Conservation (phyloP, 2,329 filamentous ascomycete genomes). For the Colletotrichum lupini region DNA sequence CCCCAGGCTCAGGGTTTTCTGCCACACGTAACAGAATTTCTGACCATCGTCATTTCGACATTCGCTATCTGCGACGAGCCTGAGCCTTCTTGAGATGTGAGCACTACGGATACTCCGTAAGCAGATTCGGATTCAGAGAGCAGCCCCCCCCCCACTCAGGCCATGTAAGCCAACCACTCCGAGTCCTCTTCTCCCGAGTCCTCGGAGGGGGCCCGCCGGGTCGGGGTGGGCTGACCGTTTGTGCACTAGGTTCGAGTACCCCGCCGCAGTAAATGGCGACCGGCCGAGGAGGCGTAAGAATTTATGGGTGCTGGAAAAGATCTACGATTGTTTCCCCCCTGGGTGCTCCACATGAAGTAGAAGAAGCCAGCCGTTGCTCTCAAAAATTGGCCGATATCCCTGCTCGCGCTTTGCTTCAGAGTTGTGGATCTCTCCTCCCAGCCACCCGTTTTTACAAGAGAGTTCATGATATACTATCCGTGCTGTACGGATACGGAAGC, state of each 20-base stretch:
- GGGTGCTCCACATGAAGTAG: background rate
- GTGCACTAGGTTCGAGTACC: background rate
- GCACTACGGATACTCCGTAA: no score
- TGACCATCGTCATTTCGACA: constrained; percentile 17
- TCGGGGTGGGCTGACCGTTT: background rate
- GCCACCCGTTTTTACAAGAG: background rate
- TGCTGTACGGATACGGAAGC: no score
- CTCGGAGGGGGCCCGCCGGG: background rate
- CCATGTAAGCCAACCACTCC: no score
- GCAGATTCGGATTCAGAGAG: background rate
- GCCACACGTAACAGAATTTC: constrained; percentile 7
- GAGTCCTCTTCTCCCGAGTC: no score
- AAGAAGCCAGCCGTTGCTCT: background rate
- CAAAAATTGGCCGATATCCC: background rate
- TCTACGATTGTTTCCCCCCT: background rate
- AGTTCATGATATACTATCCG: background rate
- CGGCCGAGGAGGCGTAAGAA: background rate
- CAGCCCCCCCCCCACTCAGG: background rate
- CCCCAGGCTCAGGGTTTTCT: background rate
- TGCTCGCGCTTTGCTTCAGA: background rate
- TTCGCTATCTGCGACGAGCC: background rate
- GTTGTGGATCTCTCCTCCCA: background rate
- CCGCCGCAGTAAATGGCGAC: constrained; percentile 12
- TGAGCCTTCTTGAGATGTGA: background rate
- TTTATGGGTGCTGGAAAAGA: background rate